These are phyloP conservation scores for Arthrobotrys sphaeroides DNA, from an alignment of 2,329 filamentous ascomycete species.

Conservation along the genomic window DNA sequence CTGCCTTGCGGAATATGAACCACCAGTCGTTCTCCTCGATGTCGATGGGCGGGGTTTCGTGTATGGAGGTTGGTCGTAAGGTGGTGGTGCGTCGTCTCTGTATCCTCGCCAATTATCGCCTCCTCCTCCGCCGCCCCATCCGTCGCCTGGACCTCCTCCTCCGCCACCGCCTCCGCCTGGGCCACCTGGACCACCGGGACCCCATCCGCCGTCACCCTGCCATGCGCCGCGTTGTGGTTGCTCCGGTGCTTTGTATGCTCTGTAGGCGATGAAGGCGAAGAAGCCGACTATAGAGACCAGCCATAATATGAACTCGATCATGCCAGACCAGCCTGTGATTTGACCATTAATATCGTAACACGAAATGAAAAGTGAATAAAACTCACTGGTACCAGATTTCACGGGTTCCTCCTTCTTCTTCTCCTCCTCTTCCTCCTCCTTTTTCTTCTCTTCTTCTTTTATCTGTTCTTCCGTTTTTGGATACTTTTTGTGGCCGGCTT, in stretches of 20 bases:
- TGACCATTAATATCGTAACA: background rate
- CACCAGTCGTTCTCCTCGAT: constrained; percentile 19
- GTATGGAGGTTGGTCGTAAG: constrained; percentile 34
- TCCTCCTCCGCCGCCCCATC: constrained; percentile 45
- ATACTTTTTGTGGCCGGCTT: constrained; percentile 51
- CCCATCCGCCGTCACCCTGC: constrained; percentile 10
- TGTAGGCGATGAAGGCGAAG: constrained; percentile 47
- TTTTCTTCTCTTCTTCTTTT: constrained; percentile 32
- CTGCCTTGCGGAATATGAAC: constrained; percentile 16
- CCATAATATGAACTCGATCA: constrained; percentile 49
- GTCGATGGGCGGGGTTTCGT: constrained; percentile 24
- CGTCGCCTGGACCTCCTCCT: constrained; percentile 36
- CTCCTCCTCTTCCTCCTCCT: constrained; percentile 24
- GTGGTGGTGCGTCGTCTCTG: constrained; percentile 43
- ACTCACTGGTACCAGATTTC: constrained; percentile 2
- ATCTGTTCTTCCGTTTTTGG: constrained; percentile 35
- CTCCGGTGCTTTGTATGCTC: constrained; percentile 38
- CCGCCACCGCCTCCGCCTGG: background rate
- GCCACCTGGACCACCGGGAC: background rate
- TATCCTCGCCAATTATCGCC: constrained; percentile 49
- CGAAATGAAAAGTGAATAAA: background rate
- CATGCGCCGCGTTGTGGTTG: constrained; percentile 27
- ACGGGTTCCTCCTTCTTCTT: constrained; percentile 24
- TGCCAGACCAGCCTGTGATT: constrained; percentile 29
- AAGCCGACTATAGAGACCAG: constrained; percentile 42